A percentile compares a stretch with the other conserved stretches of the same genome.
Evolutionary conservation across 257 asterid genomes (phyloP).

Genomic region (Solanum sejunctum): DNA sequence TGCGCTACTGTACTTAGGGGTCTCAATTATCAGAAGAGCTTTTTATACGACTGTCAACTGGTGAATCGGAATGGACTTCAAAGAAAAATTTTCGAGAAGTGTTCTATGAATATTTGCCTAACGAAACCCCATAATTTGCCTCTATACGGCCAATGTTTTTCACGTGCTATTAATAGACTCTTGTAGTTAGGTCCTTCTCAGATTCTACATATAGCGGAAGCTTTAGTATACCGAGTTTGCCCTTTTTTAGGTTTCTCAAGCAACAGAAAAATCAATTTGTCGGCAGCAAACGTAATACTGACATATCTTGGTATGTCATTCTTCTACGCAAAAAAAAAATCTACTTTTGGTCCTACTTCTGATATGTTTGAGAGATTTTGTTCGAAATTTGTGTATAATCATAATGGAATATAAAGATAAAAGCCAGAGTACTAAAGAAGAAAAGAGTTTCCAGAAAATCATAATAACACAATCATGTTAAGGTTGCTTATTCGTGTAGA

Average conservation of each 20-base stretch:
- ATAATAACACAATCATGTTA: neutral
- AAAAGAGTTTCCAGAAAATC: neutral
- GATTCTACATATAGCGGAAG: no score
- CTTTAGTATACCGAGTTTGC: rapidly evolving
- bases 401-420: neutral
- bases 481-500: neutral
- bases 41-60: no score
- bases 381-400: neutral
- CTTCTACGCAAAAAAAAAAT: neutral
- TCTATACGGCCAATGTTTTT: no score
- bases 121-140: no score
- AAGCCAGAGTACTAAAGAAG: neutral
- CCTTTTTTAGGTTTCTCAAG: no score
- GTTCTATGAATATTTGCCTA: no score
- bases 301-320: neutral
- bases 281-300: neutral
- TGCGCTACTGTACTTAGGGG: no score
- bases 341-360: neutral
- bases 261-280: neutral
- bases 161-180: neutral
- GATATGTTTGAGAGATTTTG: neutral
- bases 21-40: no score
- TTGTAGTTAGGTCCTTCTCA: no score
- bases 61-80: no score
- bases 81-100: no score